Base-by-base conservation (phyloP, 495 filamentous ascomycete genomes). In the Cairneyella variabilis region DNA sequence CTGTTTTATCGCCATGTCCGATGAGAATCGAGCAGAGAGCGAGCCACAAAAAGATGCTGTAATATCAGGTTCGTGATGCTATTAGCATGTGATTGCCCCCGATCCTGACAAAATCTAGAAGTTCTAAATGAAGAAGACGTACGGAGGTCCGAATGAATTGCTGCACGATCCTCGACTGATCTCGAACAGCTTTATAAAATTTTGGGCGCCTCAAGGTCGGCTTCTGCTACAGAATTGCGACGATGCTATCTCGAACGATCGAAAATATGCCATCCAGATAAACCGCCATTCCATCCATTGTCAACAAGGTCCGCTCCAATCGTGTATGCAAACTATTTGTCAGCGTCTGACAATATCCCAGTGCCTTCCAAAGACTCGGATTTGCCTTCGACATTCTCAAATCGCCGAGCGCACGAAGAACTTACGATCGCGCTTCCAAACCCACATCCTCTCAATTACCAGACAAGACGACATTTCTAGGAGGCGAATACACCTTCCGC, bases 351-450 rank as follows among this genome's bases (percentile, higher is more conserved):
- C 26, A 38, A 39, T 16, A 4, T 42, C 23, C 7, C 36, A 66
- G 68, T 25, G 71, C 71, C 6, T 73, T 73, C 46, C 71, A 73
- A 48, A 62, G 71, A 23, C 64, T 73, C n/a, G 69, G 62, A 7
- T 72, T 74, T 48, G 70, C 71, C 14, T 73, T 68, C 40, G 69
- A 72, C 48, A 71, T 73, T 40, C 66, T 73, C 10, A 69, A 68
- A 53, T 69, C 68, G 1, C 66, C 69, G 1, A 62, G 60, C 17
- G 53, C 68, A 12, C 66, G 71, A 17, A 52, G 58, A 44, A 67
- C 66, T 38, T 73, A 73, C 38, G 69, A 72, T 48, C 62, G 62
- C n/a, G 70, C 54, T 18, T 66, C 53, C 21, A 65, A 60, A 40
- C 55, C 63, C 2, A 52, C 58, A 6, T 48, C 61, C n/a, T 54